Evolutionary conservation across 495 filamentous ascomycete genomes (phyloP).

Genomic region (Neurospora sp.): DNA sequence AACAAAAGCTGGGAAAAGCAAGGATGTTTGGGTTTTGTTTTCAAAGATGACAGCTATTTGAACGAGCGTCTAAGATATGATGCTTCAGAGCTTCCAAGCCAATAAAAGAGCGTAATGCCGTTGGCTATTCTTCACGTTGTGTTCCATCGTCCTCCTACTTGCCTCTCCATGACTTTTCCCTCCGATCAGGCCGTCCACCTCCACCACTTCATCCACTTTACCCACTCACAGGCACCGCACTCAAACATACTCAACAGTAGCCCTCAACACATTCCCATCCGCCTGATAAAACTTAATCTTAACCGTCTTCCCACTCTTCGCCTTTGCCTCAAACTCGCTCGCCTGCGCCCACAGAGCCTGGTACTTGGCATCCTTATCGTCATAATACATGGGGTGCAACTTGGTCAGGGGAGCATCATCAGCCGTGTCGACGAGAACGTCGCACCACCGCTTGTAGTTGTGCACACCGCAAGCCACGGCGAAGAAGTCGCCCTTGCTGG

Average conservation of each 20-base stretch:
- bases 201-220: background rate
- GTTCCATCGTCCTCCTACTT: background rate
- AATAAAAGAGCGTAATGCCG: background rate
- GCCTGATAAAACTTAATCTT: constrained; percentile 1
- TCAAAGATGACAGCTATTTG: background rate
- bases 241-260: background rate
- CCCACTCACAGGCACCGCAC: no score
- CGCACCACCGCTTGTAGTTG: constrained; percentile 10
- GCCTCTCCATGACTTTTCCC: background rate
- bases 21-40: background rate
- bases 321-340: background rate
- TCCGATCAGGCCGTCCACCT: background rate
- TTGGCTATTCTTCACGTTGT: background rate
- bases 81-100: background rate
- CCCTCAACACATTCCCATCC: constrained; percentile 6
- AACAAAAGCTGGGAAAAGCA: background rate
- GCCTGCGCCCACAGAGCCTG: constrained; percentile 4
- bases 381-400: constrained; percentile 2
- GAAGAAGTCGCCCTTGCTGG: constrained; percentile 2
- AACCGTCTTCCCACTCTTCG: background rate
- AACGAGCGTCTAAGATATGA: background rate
- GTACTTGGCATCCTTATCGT: constrained; percentile 6
- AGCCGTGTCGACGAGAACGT: background rate
- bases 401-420: background rate
- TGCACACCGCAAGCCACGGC: constrained; percentile 3